Base-by-base conservation (phyloP, 1,284 basidiomycete genomes). In the Cryptococcus hybrid region DNA sequence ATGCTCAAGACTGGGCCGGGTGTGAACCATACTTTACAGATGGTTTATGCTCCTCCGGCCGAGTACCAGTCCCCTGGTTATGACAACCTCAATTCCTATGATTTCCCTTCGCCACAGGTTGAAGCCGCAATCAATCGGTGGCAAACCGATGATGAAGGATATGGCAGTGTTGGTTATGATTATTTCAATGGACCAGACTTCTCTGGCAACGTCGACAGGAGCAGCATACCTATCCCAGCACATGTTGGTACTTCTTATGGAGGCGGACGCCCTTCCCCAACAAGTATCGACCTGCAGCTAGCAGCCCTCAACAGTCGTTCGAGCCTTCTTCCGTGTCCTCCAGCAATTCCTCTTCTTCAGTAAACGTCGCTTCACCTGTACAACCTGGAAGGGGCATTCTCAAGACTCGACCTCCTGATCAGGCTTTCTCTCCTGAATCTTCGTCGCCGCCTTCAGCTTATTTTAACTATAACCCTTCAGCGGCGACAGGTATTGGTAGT, bases 1-100 rank as follows among this genome's bases (percentile, higher is more conserved):
- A 84, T 90, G 47, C 83, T 99, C 66, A 99, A 98, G 81, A 91
- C 89, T 3, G 72, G 76, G 47, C 57, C 70, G 6, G 74, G 78
- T 60, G 18, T 24, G 7, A 18, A 18, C 18, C 18, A 78, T 8
- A 72, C n/a, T 11, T 80, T 82, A 3, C 78, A 78, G 15, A 82
- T 91, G 60, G 86, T 90, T 3, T 92, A 92, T 71, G 84, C 85
- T 18, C 89, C 89, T 0, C 84, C 86, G 15, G 58, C 66, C 42
- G 76, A 75, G 51, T 77, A 77, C 74, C 58, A 64, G 42, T 71
- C 73, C 34, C 67, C 71, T 3, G 51, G 65, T 30, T 44, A 55
- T 30, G 58, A 60, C 39, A 53, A 59, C 40, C 42, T 53, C 39
- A 53, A 57, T 18, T 51, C 52, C 1, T 73, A 66, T 55, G 74